Evolutionary conservation across 495 filamentous ascomycete genomes (phyloP), one percentile per base, ranked within the genome.

Genomic region (Hypoxylon intermedium): DNA sequence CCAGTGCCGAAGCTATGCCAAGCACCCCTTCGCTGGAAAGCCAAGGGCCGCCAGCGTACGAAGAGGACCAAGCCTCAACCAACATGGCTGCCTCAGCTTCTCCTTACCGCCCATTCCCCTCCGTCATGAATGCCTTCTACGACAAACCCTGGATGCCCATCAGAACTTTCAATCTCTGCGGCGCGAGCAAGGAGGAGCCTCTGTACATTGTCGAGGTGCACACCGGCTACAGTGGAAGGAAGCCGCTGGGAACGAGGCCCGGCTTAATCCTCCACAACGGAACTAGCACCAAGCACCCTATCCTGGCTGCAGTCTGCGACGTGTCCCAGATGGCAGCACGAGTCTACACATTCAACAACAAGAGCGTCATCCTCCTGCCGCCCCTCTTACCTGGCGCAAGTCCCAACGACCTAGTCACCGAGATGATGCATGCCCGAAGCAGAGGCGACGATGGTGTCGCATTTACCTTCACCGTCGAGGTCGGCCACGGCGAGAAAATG

Each of bases 281-380:
- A 1, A 24, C 46, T 19, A 44, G 16, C 12, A 37, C 41, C 20
- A 58, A 58, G 19, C 19, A 58, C 19, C 45, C 38, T 1, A 51
- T 58, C 36, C 46, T 58, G 6, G 55, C 55, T n/a, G 55, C 46
- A 2, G 26, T 36, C 30, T n/a, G 38, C 28, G 46, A 51, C n/a
- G 55, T 44, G 20, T 11, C 6, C 24, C 2, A 37, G 26, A 16
- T 13, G 24, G 30, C 30, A 11, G 30, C 30, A 2, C 30, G 30
- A 4, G 9, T 33, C 30, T 13, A 50, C n/a, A 7, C 26, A 7
- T 19, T 44, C 24, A 11, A 37, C 3, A 37, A 26, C 9, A 45
- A 44, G 6, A 44, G 37, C 19, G 33, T 51, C 20, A 44, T 58
- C 4, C 42, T 38, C 1, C 15, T 58, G n/a, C 37, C 55, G 1